Conservation (phyloP, 768 basidiomycete genomes). For the Amanita polypyramis region DNA sequence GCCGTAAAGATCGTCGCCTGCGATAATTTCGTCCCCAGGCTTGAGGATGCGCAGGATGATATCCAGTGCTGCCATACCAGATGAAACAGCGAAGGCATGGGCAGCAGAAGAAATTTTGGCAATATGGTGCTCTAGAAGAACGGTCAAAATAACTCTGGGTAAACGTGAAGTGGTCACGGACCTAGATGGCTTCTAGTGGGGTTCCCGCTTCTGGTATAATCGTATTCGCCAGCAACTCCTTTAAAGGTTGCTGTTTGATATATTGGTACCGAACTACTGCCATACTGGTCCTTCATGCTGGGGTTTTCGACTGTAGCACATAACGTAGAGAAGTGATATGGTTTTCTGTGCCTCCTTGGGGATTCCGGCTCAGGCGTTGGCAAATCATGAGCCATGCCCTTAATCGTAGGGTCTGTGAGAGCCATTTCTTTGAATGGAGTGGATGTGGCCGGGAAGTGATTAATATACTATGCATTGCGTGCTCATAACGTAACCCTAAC, state of each 20-base stretch:
- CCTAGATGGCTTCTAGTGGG: conserved; percentile 93
- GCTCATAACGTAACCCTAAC: conserved; percentile 7
- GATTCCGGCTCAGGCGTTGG: conserved; percentile 81
- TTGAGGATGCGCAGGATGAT: conserved; percentile 89
- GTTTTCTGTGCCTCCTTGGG: conserved; percentile 53
- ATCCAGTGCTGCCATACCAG: conserved; percentile 97
- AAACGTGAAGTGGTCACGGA: conserved; percentile 22
- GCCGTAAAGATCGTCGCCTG: conserved; percentile 95
- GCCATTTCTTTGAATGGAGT: conserved; percentile 16
- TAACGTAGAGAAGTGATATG: conserved; percentile 82
- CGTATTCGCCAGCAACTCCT: conserved; percentile 80
- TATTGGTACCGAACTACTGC: conserved; percentile 90
- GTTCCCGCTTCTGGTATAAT: conserved; percentile 93
- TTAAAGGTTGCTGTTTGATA: conserved; percentile 99
- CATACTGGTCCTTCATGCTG: conserved; percentile 89
- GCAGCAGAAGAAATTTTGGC: conserved; percentile 92
- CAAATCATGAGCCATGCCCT: conserved; percentile 28
- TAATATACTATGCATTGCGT: too few relatives aligned
- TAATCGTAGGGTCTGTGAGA: conserved; percentile 28
- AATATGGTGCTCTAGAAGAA: conserved; percentile 77
- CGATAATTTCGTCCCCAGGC: conserved; percentile 91
- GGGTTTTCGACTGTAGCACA: conserved; percentile 92
- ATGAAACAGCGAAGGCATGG: conserved; percentile 87
- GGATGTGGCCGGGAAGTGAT: background rate
- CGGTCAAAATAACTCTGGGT: conserved; percentile 1